These are phyloP conservation scores for Rhizophagus sp. DNA, from an alignment of 192 early-diverging fungal species.

Conservation along the genomic window DNA sequence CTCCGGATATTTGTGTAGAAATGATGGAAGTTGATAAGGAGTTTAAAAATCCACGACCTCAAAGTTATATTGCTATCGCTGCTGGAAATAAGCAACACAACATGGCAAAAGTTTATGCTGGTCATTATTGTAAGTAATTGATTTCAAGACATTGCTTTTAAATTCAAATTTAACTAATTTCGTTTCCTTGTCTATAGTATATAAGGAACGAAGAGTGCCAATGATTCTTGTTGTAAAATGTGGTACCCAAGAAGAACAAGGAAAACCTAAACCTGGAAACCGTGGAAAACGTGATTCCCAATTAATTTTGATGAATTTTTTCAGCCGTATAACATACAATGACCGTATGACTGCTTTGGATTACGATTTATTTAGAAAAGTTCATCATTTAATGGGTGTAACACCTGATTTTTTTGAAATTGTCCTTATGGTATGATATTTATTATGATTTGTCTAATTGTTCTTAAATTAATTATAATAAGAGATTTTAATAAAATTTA, in stretches of 20 bases:
- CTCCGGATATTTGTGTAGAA: conserved; percentile 71
- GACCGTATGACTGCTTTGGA: conserved; percentile 94
- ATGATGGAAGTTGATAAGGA: conserved; percentile 64
- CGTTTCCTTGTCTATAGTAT: conserved; percentile 11
- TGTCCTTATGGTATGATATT: conserved; percentile 70
- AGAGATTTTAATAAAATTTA: neutral
- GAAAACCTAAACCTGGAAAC: conserved; percentile 78
- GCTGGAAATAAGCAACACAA: conserved; percentile 73
- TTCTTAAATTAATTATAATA: neutral
- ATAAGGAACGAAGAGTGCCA: conserved; percentile 59
- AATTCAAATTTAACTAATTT: neutral
- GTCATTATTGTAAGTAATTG: conserved; percentile 53
- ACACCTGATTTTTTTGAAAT: conserved; percentile 86
- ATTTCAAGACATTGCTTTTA: neutral
- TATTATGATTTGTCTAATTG: conserved; percentile 4
- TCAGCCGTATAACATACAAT: conserved; percentile 77
- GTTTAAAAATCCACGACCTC: conserved; percentile 61
- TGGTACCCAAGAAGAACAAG: conserved; percentile 62
- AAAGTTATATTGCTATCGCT: conserved; percentile 73
- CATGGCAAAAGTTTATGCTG: conserved; percentile 72
- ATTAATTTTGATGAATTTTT: conserved; percentile 94
- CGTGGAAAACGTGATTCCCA: conserved; percentile 97
- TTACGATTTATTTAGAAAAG: conserved; percentile 89
- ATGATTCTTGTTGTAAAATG: conserved; percentile 70
- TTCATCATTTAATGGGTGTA: conserved; percentile 80